Evolutionary conservation across 345 rosid genomes (phyloP), one percentile per base, ranked within the genome.

Genomic region (Chamaenerion angustifolium): DNA sequence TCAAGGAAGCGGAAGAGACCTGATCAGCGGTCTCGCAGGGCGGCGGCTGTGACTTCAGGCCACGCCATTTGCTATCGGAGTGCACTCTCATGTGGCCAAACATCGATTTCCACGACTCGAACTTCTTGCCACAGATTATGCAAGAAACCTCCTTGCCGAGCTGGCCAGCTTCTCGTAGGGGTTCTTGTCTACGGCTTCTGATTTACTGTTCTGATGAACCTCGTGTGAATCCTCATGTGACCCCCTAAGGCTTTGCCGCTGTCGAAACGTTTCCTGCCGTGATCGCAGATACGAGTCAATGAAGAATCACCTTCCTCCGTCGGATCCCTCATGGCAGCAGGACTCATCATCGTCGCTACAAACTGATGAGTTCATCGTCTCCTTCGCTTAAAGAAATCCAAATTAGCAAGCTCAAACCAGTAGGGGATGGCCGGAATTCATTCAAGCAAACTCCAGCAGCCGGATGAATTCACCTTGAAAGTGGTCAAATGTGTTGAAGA

Each of bases 11-110:
- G n/a, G 11, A n/a, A 16, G 35, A 47, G 31, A 8, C 57, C 48
- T 14, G 21, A 1, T 11, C 43, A 45, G 37, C 43, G 46, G 47
- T n/a, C 8, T 25, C 43, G 0, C 44, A 11, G 40, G 52, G 31
- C 31, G 23, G 11, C 16, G 19, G n/a, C 11, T 11, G 10, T 14
- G 14, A 13, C 45, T 56, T 62, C 40, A 75, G 51, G 11, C 80
- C 80, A n/a, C 80, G 61, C 71, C 73, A 75, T 12, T 51, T 57
- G 11, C 80, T 51, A 43, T 68, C 77, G 6, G 80, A 77, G 18
- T 75, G 80, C 16, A 58, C 60, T 37, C 77, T 63, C 80, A 75
- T 75, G 63, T 75, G 80, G 17, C 80, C 77, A 23, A 54, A 68
- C 21, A 75, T 60, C 7, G 80, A 65, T 49, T 68, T 75, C 66